phyloP scores from a whole-genome alignment of 2,329 filamentous ascomycete species.

The Teratosphaeria viscida region DNA sequence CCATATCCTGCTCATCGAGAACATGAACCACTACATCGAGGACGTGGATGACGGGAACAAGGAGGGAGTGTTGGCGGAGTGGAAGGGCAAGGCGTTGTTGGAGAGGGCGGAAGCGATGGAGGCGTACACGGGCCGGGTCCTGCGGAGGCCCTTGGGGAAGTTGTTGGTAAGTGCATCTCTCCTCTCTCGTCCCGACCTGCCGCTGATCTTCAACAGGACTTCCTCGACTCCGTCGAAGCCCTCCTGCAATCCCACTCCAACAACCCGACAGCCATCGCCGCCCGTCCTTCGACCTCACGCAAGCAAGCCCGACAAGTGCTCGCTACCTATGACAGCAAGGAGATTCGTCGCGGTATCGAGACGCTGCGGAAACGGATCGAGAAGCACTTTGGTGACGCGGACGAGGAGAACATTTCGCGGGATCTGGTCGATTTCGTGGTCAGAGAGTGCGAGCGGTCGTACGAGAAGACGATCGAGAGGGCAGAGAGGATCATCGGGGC shows the following conservation, averaged over 20 bases:
- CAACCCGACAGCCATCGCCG: constrained; percentile 53
- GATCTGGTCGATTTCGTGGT: constrained; percentile 50
- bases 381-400: constrained; percentile 90
- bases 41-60: constrained; percentile 61
- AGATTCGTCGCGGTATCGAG: constrained; percentile 72
- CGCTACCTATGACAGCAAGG: constrained; percentile 67
- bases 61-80: constrained; percentile 68
- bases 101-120: constrained; percentile 82
- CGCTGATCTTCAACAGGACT: constrained; percentile 46
- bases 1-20: constrained; percentile 93
- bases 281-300: constrained; percentile 74
- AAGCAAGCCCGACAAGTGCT: constrained; percentile 78
- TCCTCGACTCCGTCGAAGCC: constrained; percentile 78
- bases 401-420: constrained; percentile 57
- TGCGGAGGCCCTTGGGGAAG: constrained; percentile 80
- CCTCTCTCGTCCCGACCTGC: constrained; percentile 1
- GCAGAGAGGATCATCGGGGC: constrained; percentile 30
- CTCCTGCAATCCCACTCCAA: constrained; percentile 43
- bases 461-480: constrained; percentile 44
- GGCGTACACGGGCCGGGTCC: constrained; percentile 77
- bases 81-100: constrained; percentile 64
- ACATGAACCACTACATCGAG: constrained; percentile 96
- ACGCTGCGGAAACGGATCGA: constrained; percentile 80
- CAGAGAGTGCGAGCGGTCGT: constrained; percentile 49
- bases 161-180: constrained; percentile 46